Base-by-base conservation (phyloP, 805 yeast species). In the Saccharomycopsis microspora region DNA sequence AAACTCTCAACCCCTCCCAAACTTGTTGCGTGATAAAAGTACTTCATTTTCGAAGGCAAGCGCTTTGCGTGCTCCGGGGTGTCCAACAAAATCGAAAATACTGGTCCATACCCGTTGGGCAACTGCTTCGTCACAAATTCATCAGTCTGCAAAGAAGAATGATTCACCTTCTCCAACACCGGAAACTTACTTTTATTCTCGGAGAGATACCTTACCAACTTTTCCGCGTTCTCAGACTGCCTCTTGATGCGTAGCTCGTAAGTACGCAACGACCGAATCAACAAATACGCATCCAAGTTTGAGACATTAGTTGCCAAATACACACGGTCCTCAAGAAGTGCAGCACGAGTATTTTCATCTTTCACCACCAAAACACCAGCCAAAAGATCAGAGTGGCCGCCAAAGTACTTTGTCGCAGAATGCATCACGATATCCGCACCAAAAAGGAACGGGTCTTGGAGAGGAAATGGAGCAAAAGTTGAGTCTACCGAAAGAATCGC, bases 381-480 rank as follows among this genome's bases (percentile, higher is more conserved):
- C 44, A 89, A 68, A 40, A 88, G 66, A 62, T 89, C 97, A 5
- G 95, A 85, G 64, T 89, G 96, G n/a, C 97, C 97, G 38, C 95
- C 96, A 58, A 87, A 82, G 65, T 82, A 90, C 61, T 89, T 89
- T 0, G 96, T 89, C 1, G 88, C 96, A 1, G 96, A 86, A 63
- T 89, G 96, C 75, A 90, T 68, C n/a, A 90, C 79, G 55, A 87
- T 65, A 62, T 90, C 97, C 32, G 83, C 96, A 43, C 90, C 96
- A 57, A 76, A 82, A 38, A 71, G 71, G 65, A 87, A 86, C 4
- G 95, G 90, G 52, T 86, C 76, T 56, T 78, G 83, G 49, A 88
- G 65, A 11, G 96, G 96, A 9, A 95, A 95, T 27, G 97, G 96
- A 6, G 96, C 97, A 64, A 90, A 85, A 0, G 97, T 90, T 4